Percentiles rank a stretch among this genome's conserved stretches.
Conservation (phyloP, 768 basidiomycete genomes). For the Porpolomopsis calyptriformis region DNA sequence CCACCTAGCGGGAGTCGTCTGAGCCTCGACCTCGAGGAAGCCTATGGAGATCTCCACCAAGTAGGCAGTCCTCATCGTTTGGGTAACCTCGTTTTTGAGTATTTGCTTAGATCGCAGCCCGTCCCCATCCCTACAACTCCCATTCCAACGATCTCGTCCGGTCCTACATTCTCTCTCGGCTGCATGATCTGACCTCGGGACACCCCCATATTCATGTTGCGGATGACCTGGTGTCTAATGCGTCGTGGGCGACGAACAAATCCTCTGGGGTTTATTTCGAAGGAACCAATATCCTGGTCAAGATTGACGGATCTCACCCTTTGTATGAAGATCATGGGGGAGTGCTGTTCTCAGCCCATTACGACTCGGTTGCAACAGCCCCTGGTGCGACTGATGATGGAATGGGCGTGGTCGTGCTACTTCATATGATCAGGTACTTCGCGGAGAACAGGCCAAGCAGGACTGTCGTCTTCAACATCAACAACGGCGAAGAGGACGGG, state of each 20-base stretch:
- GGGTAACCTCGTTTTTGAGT: background rate
- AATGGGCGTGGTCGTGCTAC: constrained; percentile 55
- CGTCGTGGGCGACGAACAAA: constrained; percentile 25
- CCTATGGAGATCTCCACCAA: constrained; percentile 47
- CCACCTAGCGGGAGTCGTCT: constrained; percentile 36
- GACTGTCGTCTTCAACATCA: constrained; percentile 73
- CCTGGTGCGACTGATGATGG: constrained; percentile 72
- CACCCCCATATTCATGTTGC: constrained; percentile 39
- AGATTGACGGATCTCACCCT: constrained; percentile 27
- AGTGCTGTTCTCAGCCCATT: constrained; percentile 73
- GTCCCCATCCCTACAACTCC: constrained; percentile 71
- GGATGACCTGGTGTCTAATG: constrained; percentile 40
- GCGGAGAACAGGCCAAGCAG: constrained; percentile 38
- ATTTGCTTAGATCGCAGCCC: constrained; percentile 41
- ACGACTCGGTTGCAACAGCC: constrained; percentile 69
- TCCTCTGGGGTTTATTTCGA: constrained; percentile 33
- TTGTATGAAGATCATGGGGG: constrained; percentile 25
- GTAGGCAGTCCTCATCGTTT: constrained; percentile 22
- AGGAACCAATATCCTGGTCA: constrained; percentile 42
- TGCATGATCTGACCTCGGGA: constrained; percentile 34
- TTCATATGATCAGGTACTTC: constrained; percentile 55
- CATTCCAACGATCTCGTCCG: constrained; percentile 65
- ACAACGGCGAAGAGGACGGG: constrained; percentile 78
- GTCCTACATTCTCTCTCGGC: constrained; percentile 43
- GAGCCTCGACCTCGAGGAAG: constrained; percentile 29